phyloP scores from a whole-genome alignment of 2,329 filamentous ascomycete species.

The Rutstroemia sp. region DNA sequence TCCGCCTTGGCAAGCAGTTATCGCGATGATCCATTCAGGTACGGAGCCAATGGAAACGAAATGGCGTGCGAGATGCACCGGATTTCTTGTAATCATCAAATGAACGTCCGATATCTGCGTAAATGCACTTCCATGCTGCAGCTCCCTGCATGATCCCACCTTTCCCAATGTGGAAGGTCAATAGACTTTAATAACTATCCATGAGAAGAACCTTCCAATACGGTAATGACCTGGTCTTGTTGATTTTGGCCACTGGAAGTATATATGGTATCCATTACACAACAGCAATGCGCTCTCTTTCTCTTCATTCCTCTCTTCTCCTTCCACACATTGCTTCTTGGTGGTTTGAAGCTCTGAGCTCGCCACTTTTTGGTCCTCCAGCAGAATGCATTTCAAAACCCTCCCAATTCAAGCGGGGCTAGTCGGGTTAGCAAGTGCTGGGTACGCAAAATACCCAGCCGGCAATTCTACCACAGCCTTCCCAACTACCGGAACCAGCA shows the following conservation, averaged over 20 bases:
- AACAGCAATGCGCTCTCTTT: background rate
- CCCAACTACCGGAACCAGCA: background rate
- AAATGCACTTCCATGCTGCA: too few species aligned
- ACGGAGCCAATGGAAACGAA: slow-evolving; percentile 28
- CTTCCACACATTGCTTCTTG: background rate
- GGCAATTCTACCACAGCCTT: slow-evolving; percentile 4
- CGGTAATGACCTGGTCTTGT: background rate
- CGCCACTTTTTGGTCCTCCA: background rate
- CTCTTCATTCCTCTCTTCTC: background rate
- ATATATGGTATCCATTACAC: background rate
- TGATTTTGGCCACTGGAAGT: background rate
- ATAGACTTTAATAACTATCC: background rate
- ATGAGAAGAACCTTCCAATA: background rate
- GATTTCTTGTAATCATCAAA: too few species aligned
- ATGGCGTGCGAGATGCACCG: slow-evolving; percentile 23
- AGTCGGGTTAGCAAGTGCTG: background rate
- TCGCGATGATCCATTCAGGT: slow-evolving; percentile 34
- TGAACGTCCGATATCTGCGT: too few species aligned
- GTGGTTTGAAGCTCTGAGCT: background rate
- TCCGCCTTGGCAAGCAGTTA: slow-evolving; percentile 12
- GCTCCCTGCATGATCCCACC: slow-evolving; percentile 14
- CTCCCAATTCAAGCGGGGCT: background rate
- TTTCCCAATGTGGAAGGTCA: slow-evolving; percentile 11
- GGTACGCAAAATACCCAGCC: slow-evolving; percentile 18
- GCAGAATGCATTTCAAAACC: background rate